Evolutionary conservation across 2,329 filamentous ascomycete genomes (phyloP).

Genomic region (Hymenoscyphus infarciens): DNA sequence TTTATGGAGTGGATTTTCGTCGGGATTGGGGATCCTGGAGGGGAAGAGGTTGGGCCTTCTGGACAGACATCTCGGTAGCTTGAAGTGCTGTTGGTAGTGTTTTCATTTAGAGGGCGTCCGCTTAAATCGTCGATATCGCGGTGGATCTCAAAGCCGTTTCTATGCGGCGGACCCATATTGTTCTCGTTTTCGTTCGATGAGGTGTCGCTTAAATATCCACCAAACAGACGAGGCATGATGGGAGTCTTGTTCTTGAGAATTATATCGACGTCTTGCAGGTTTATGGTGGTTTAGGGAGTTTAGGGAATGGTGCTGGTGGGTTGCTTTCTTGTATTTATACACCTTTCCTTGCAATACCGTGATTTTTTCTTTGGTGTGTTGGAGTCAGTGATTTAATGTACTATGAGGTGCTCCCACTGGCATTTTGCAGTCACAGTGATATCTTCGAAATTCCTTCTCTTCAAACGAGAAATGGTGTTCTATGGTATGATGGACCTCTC

Average conservation of each 20-base stretch:
- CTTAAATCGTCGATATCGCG: not conserved
- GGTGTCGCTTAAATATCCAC: too few species aligned
- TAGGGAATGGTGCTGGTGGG: not conserved
- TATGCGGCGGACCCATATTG: too few species aligned
- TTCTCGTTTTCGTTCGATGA: too few species aligned
- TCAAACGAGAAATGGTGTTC: not conserved
- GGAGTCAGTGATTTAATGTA: not conserved
- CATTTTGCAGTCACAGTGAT: not conserved
- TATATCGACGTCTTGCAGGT: too few species aligned
- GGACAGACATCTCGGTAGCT: not conserved
- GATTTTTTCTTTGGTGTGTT: not conserved
- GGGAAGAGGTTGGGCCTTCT: not conserved
- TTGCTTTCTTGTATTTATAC: not conserved
- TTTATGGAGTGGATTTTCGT: too few species aligned
- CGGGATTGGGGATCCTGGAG: too few species aligned
- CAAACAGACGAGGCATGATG: too few species aligned
- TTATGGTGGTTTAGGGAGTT: not conserved
- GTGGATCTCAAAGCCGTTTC: too few species aligned
- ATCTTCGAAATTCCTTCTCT: not conserved
- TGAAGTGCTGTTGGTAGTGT: not conserved
- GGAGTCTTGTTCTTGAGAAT: too few species aligned
- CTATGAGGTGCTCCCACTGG: not conserved
- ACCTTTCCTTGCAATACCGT: not conserved
- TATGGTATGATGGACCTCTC: too few species aligned
- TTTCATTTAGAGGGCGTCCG: not conserved